Evolutionary conservation across 2,329 filamentous ascomycete genomes (phyloP).

Genomic region (Nemania serpens): DNA sequence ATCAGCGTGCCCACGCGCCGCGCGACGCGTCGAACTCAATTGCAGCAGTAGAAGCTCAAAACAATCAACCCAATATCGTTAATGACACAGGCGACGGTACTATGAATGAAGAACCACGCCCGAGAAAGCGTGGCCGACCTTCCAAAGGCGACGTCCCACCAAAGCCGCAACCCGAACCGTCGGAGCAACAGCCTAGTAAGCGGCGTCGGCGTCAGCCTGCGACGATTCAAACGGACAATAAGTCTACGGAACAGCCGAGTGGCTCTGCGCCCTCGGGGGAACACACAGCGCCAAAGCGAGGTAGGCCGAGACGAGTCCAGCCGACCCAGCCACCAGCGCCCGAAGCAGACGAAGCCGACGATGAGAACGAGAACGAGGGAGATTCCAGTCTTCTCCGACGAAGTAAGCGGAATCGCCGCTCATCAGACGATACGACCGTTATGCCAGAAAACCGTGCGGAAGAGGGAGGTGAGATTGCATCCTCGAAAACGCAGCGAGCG

Average conservation of each 20-base stretch:
- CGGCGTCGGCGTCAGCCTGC: slow-evolving; percentile 38
- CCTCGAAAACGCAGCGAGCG: background rate
- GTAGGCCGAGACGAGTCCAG: slow-evolving; percentile 23
- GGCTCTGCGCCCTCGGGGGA: slow-evolving; percentile 10
- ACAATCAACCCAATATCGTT: slow-evolving; percentile 19
- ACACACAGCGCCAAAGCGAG: slow-evolving; percentile 5
- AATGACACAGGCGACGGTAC: slow-evolving; percentile 27
- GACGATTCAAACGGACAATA: slow-evolving; percentile 6
- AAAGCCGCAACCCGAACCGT: slow-evolving; percentile 28
- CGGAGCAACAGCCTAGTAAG: slow-evolving; percentile 28
- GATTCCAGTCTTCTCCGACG: slow-evolving; percentile 36
- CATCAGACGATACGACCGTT: slow-evolving; percentile 8
- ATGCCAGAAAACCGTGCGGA: background rate
- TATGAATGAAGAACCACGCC: slow-evolving; percentile 29
- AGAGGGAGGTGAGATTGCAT: background rate
- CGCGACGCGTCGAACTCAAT: slow-evolving; percentile 38
- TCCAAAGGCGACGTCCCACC: slow-evolving; percentile 24
- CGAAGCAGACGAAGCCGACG: slow-evolving; percentile 39
- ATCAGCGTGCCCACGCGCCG: slow-evolving; percentile 44
- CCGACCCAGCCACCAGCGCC: slow-evolving; percentile 21
- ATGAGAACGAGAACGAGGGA: slow-evolving; percentile 40
- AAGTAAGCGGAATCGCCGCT: slow-evolving; percentile 32
- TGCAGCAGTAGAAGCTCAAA: slow-evolving; percentile 26
- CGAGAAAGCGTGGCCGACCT: slow-evolving; percentile 35
- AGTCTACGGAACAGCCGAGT: background rate